Base-by-base conservation (phyloP, 73 alveolate genomes). In the Durusdinium trenchii region DNA sequence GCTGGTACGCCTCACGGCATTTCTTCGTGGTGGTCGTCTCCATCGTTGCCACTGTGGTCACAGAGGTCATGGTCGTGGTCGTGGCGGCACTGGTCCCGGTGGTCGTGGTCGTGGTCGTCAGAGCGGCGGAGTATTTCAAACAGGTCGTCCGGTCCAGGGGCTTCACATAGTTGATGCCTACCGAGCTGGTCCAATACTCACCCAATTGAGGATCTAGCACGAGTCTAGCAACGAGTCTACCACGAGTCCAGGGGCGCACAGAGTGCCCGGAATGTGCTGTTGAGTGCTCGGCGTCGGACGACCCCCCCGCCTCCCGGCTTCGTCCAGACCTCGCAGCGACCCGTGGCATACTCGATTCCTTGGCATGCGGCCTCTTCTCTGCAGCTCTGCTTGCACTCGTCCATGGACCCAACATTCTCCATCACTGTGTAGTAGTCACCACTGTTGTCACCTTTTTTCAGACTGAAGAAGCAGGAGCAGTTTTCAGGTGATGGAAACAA, bases 301-400 rank as follows among this genome's bases (percentile, higher is more conserved):
- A n/a, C n/a, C n/a, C n/a, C n/a, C n/a, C n/a, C n/a, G n/a, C n/a
- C n/a, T n/a, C n/a, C n/a, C n/a, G n/a, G n/a, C n/a, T n/a, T n/a
- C n/a, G n/a, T n/a, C n/a, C n/a, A n/a, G n/a, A 54, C 89, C 40
- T 45, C 54, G 40, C 96, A 90, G 54, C 79, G 96, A 36, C 45
- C 40, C 12, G 71, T 40, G 40, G 75, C 61, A 50, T 61, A 90
- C 64, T 90, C 96, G 32, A 90, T 90, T 40, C 96, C 96, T n/a
- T 90, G 82, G 52, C 96, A 90, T 4, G 54, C 76, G 32, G 71
- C 48, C 87, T 90, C 96, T 71, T 90, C 96, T 28, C 96, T 48
- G 86, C 96, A 90, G 52, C 86, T 90, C 30, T 90, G 96, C 96
- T 90, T 90, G 86, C 96, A 46, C 32, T 62, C 60, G 7, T 86